Evolutionary conservation across 805 yeast genomes (phyloP).

Genomic region (Zygotorulaspora florentina): DNA sequence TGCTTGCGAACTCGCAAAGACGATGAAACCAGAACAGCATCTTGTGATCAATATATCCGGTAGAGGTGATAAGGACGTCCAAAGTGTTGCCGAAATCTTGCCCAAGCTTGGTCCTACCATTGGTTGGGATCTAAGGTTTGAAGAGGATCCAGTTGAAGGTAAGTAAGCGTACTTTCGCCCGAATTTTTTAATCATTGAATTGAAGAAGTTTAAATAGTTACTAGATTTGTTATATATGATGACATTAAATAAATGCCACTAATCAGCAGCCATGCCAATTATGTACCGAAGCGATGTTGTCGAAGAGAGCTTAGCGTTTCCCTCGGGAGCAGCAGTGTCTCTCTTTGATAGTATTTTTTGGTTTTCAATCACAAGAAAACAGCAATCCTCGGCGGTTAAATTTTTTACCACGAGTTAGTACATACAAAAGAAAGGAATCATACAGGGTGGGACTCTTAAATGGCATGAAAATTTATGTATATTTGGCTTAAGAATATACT

Average conservation of each 20-base stretch:
- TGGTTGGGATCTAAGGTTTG: constrained; percentile 95
- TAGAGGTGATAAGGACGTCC: constrained; percentile 99
- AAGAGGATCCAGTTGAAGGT: constrained; percentile 35
- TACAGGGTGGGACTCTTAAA: no score
- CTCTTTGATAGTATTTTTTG: no score
- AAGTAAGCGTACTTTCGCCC: not conserved
- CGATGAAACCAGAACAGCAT: constrained; percentile 71
- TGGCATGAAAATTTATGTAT: no score
- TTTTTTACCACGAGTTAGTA: no score
- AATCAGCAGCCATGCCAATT: not conserved
- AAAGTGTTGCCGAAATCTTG: constrained; percentile 90
- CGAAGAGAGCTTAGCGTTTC: no score
- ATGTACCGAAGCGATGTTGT: no score
- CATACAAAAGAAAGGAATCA: no score
- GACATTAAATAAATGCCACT: not conserved
- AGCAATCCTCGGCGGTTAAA: no score
- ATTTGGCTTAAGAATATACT: no score
- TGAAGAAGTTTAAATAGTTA: not conserved
- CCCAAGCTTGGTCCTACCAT: constrained; percentile 87
- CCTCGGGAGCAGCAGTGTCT: no score
- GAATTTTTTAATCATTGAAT: not conserved
- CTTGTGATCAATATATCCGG: constrained; percentile 90
- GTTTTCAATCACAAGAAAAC: no score
- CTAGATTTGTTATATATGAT: not conserved
- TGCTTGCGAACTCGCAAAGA: constrained; percentile 83